These are phyloP conservation scores for Beauveria asiatica DNA, from an alignment of 2,329 filamentous ascomycete species.

Conservation along the genomic window DNA sequence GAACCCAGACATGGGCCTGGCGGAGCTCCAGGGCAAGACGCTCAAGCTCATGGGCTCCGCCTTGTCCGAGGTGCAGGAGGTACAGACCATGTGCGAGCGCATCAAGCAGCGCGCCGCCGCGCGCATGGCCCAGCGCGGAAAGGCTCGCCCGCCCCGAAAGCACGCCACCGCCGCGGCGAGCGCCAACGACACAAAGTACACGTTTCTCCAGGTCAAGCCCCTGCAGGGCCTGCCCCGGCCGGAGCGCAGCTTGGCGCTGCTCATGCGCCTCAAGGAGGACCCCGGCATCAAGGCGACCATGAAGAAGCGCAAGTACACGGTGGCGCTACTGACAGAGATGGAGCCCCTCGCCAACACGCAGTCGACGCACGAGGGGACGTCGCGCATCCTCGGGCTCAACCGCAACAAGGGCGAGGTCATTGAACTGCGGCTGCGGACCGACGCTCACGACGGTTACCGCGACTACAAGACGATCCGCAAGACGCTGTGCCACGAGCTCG, in stretches of 20 bases:
- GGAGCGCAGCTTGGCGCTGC: slow-evolving; percentile 58
- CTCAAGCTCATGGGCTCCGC: slow-evolving; percentile 59
- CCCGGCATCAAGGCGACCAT: slow-evolving; percentile 79
- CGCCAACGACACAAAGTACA: slow-evolving; percentile 60
- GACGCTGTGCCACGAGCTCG: slow-evolving; percentile 89
- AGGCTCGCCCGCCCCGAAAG: slow-evolving; percentile 16
- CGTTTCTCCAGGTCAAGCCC: slow-evolving; percentile 69
- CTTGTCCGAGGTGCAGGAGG: slow-evolving; percentile 47
- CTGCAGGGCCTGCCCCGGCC: slow-evolving; percentile 71
- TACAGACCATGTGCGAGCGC: slow-evolving; percentile 40
- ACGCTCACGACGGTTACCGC: slow-evolving; percentile 86
- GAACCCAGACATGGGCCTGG: slow-evolving; percentile 42
- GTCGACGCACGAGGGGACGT: slow-evolving; percentile 60
- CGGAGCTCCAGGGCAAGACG: slow-evolving; percentile 45
- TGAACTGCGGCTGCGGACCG: slow-evolving; percentile 82
- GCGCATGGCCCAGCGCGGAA: slow-evolving; percentile 24
- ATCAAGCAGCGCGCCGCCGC: slow-evolving; percentile 40
- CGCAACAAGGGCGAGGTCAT: slow-evolving; percentile 83
- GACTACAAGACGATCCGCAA: slow-evolving; percentile 88
- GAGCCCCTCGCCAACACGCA: slow-evolving; percentile 74
- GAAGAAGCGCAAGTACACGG: slow-evolving; percentile 74
- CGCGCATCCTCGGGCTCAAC: slow-evolving; percentile 76
- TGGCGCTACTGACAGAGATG: slow-evolving; percentile 90
- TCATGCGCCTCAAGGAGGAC: slow-evolving; percentile 71
- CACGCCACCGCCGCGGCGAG: slow-evolving; percentile 23